Evolutionary conservation across 2,329 filamentous ascomycete genomes (phyloP).

Genomic region (Monosporascus sp.): DNA sequence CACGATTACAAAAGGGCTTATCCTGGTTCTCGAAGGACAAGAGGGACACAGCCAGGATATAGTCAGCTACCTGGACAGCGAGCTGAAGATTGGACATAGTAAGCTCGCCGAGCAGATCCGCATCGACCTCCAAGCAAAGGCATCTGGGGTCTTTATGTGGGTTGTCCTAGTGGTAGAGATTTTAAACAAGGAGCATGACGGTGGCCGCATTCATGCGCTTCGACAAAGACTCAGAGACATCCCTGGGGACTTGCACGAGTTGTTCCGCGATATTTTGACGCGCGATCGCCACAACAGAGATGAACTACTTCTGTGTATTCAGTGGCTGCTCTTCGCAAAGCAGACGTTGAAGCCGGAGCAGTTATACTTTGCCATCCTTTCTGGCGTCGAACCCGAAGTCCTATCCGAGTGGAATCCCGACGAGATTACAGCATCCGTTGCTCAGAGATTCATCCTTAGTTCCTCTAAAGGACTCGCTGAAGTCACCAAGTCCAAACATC

Average conservation of each 20-base stretch:
- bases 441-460: conserved; percentile 30
- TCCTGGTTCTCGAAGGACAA: conserved; percentile 30
- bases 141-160: conserved; percentile 39
- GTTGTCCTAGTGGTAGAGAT: too few relatives aligned
- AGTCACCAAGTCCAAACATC: conserved; percentile 24
- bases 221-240: conserved; percentile 31
- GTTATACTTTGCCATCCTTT: conserved; percentile 32
- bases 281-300: conserved; percentile 28
- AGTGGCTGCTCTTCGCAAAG: conserved; percentile 35
- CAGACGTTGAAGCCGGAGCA: conserved; percentile 29
- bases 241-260: conserved; percentile 29
- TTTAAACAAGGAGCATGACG: conserved; percentile 35
- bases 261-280: conserved; percentile 37
- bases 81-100: conserved; percentile 21
- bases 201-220: conserved; percentile 26
- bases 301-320: conserved; percentile 29
- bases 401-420: conserved; percentile 23
- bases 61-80: conserved; percentile 25
- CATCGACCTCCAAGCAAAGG: conserved; percentile 27
- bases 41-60: conserved; percentile 28
- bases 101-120: conserved; percentile 19
- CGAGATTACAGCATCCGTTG: conserved; percentile 7
- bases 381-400: conserved; percentile 11
- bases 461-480: conserved; percentile 49
- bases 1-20: conserved; percentile 20